These are phyloP conservation scores for Nemania sp. DNA, from an alignment of 2,329 filamentous ascomycete species.

Conservation along the genomic window DNA sequence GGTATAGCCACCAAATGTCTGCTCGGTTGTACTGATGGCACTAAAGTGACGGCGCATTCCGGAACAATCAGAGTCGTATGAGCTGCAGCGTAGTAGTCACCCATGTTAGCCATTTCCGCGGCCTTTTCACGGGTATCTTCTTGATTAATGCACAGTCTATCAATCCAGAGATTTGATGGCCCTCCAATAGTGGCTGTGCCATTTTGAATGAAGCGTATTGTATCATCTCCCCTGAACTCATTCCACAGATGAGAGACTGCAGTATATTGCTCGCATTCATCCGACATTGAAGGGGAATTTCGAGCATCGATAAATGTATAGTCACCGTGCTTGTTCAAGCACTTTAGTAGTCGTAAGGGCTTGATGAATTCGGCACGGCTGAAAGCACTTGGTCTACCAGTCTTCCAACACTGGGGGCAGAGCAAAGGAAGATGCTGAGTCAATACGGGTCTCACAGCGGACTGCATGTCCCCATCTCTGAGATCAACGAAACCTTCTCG, in stretches of 20 bases:
- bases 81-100: slow-evolving; percentile 1
- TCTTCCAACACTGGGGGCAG: slow-evolving; percentile 4
- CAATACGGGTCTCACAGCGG: not conserved
- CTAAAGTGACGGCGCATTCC: not conserved
- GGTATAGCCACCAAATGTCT: slow-evolving; percentile 4
- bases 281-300: too few species aligned
- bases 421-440: not conserved
- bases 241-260: slow-evolving; percentile 3
- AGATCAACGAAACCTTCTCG: slow-evolving; percentile 3
- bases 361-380: not conserved
- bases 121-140: slow-evolving; percentile 3
- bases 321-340: not conserved
- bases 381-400: not conserved
- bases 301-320: too few species aligned
- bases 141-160: slow-evolving; percentile 4
- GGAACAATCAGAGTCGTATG: slow-evolving; percentile 1
- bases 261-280: too few species aligned
- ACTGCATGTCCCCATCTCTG: not conserved
- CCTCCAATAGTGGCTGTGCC: not conserved
- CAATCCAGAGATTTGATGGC: slow-evolving; percentile 1
- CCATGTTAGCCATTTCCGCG: slow-evolving; percentile 1
- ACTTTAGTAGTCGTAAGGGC: not conserved
- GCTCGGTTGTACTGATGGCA: not conserved
- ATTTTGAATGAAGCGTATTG: not conserved
- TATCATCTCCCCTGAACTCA: not conserved